A percentile compares a stretch with the other conserved stretches of the same genome.
phyloP scores from a whole-genome alignment of 1,284 basidiomycete species.

The Leccinum subrobustum region DNA sequence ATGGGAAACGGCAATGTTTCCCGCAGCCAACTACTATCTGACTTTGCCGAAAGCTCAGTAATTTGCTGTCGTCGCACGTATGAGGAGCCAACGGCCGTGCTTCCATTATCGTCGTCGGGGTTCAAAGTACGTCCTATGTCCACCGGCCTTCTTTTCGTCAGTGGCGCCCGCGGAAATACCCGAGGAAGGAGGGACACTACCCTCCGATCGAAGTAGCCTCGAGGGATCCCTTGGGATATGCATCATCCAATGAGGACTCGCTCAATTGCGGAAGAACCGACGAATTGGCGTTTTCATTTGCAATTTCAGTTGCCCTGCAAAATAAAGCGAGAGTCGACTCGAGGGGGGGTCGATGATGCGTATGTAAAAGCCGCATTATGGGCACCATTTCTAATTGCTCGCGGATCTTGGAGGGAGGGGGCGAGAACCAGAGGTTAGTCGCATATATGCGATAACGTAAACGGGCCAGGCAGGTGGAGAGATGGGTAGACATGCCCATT shows the following conservation, averaged over 20 bases:
- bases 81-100: not conserved
- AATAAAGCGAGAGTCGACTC: not conserved
- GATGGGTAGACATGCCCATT: conserved; percentile 1
- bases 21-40: not conserved
- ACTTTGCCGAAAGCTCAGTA: not conserved
- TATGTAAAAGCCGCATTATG: not conserved
- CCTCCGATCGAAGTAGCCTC: not conserved
- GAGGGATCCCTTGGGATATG: not conserved
- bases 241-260: not conserved
- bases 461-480: not conserved
- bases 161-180: not conserved
- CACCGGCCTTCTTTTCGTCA: not conserved
- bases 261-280: not conserved
- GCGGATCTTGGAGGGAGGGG: conserved; percentile 4
- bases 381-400: conserved; percentile 1
- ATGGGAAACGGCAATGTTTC: not conserved
- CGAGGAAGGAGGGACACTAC: not conserved
- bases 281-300: not conserved
- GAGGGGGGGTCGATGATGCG: not conserved
- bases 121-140: not conserved
- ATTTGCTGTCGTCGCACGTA: conserved; percentile 2
- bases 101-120: not conserved
- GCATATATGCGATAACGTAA: conserved; percentile 19
- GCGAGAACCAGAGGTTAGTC: conserved; percentile 3
- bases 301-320: not conserved